Base-by-base conservation (phyloP, 208 protist species). In the Trypanosoma cruzi region DNA sequence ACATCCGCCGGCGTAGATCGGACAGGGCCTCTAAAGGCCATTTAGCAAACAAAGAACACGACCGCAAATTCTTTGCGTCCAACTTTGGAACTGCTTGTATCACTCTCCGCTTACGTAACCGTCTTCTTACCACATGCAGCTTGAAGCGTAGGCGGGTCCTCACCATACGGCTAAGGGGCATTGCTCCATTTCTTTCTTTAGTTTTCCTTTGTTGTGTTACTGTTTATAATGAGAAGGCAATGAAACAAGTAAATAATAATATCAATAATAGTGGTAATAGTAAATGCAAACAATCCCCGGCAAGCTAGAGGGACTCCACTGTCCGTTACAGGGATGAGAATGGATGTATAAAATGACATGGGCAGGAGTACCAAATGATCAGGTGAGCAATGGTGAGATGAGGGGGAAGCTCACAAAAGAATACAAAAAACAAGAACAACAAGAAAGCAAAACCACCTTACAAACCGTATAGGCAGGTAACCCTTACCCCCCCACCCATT, bases 1-100 rank as follows among this genome's bases (percentile, higher is more conserved):
- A 61, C 14, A 79, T 81, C 8, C 63, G 26, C 7, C 64, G 60
- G 22, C 77, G 40, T 59, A 85, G 66, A 7, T 64, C 68, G n/a
- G 74, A 64, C n/a, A 93, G 32, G 8, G 79, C 52, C 3, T 26
- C 20, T 18, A 52, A 29, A 2, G 82, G 62, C 87, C 86, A 95
- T 29, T 79, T 65, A 2, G 62, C 22, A 50, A 95, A 75, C 28
- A 91, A 22, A 1, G 75, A 65, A 16, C 34, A 62, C 0, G 49
- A 10, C 20, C 66, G 73, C 44, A 88, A 62, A 6, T 70, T 61
- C 0, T 82, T 62, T 18, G 49, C 42, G 18, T 44, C 57, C 4
- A 85, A 76, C n/a, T 64, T 29, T 13, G 36, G 4, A 36, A 50
- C 36, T 22, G 14, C 18, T 3, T 26, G 44, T 57, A 52, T 29